Evolutionary conservation across 768 basidiomycete species (phyloP).

Genomic region (Royoungia palumana): DNA sequence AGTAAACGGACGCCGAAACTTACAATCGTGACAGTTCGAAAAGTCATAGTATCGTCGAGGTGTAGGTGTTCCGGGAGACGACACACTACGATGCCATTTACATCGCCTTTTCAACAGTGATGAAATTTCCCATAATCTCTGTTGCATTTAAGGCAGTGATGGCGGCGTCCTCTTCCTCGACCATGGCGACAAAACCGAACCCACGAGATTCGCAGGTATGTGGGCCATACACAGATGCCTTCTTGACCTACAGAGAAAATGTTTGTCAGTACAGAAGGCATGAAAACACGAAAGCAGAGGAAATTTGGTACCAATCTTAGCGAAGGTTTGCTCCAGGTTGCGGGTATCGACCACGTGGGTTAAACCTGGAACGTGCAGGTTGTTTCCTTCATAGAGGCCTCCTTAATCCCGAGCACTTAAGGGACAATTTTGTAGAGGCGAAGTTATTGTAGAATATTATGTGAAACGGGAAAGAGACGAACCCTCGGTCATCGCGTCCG

Average conservation of each 20-base stretch:
- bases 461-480: conserved; percentile 21
- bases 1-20: conserved; percentile 20
- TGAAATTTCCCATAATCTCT: conserved; percentile 82
- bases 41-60: conserved; percentile 95
- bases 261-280: conserved; percentile 4
- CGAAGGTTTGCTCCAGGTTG: conserved; percentile 84
- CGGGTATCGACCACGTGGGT: conserved; percentile 69
- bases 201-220: conserved; percentile 71
- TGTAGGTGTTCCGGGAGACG: conserved; percentile 50
- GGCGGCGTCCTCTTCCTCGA: conserved; percentile 89
- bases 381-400: conserved; percentile 59
- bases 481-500: conserved; percentile 56
- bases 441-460: background rate
- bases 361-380: conserved; percentile 60
- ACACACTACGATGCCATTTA: conserved; percentile 4
- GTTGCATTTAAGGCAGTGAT: conserved; percentile 80
- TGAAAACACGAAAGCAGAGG: background rate
- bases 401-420: conserved; percentile 31
- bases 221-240: conserved; percentile 69
- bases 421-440: background rate
- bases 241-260: conserved; percentile 42
- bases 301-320: conserved; percentile 82
- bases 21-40: conserved; percentile 73
- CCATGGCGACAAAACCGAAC: conserved; percentile 90
- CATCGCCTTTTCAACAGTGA: conserved; percentile 85